Evolutionary conservation across 768 basidiomycete genomes (phyloP), one percentile per base, ranked within the genome.

Genomic region (Xerocomellus intermedius): DNA sequence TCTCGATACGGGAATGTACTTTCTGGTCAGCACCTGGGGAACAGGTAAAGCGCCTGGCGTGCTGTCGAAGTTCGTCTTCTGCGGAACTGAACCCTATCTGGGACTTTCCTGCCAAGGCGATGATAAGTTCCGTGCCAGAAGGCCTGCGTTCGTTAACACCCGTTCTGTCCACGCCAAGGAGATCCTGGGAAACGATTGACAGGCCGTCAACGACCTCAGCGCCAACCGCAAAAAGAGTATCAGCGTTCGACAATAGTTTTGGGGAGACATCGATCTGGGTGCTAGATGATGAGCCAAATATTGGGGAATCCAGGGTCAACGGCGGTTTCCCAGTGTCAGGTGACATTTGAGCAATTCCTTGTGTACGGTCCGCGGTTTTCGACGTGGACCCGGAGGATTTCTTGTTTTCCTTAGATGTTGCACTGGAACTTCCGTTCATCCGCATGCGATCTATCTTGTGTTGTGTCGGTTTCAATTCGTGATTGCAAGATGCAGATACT

Each of bases 221-320:
- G 8, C 33, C 22, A 8, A 46, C 28, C 33, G 44, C 17, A 46
- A 39, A 17, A 28, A 10, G 36, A 32, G 49, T 41, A 39, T 65
- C 44, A 4, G 8, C 32, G 5, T 60, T 50, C 45, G 39, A 46
- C 22, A 37, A 33, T 42, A 33, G 19, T 32, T 47, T 53, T 14
- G 53, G 47, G 22, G 59, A 66, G 48, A 44, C 24, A 52, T 58
- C 55, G 21, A 58, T 42, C 42, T 55, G 58, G 9, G 54, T 66
- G 35, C 48, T 52, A 21, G 59, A 67, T 12, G 64, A 57, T n/a
- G 46, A 47, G 6, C 42, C 39, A 42, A 51, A 48, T 44, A 42
- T 52, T 12, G 64, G 51, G n/a, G 62, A 58, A 22, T 48, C 28
- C n/a, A 42, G 21, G 8, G n/a, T 16, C n/a, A 42, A 24, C 8